These are phyloP conservation scores for Cercospora sp. DNA, from an alignment of 2,329 filamentous ascomycete genomes.

Conservation along the genomic window DNA sequence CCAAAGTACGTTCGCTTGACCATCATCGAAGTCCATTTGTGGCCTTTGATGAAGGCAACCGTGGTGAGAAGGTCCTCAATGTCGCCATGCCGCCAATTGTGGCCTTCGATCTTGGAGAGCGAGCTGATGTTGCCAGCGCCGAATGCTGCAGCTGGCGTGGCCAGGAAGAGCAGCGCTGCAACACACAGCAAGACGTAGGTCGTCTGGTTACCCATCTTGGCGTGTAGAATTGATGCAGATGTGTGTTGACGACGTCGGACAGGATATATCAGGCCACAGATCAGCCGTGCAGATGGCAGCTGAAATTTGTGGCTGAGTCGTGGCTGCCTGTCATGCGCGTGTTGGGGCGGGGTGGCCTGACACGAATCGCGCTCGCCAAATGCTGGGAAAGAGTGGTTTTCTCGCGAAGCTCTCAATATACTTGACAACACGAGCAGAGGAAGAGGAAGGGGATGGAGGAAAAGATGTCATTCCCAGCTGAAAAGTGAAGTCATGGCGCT, in stretches of 20 bases:
- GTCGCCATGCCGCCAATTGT: slow-evolving; percentile 56
- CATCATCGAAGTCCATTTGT: slow-evolving; percentile 64
- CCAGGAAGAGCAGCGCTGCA: slow-evolving; percentile 32
- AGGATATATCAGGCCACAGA: slow-evolving; percentile 10
- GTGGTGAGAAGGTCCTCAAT: slow-evolving; percentile 55
- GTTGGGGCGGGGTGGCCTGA: not conserved
- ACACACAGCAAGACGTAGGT: slow-evolving; percentile 33
- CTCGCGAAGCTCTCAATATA: not conserved
- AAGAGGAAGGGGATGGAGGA: not conserved
- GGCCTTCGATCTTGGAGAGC: slow-evolving; percentile 47
- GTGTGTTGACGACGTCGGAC: not conserved
- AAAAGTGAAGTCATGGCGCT: not conserved
- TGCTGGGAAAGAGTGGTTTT: not conserved
- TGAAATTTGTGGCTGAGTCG: slow-evolving; percentile 13
- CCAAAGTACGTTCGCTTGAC: slow-evolving; percentile 45
- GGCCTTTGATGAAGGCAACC: slow-evolving; percentile 41
- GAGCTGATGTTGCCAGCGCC: slow-evolving; percentile 53
- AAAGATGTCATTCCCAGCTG: not conserved
- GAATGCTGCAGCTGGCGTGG: slow-evolving; percentile 42
- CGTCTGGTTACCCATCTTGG: slow-evolving; percentile 18
- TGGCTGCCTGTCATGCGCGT: slow-evolving; percentile 8
- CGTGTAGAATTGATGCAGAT: not conserved
- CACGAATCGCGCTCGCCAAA: not conserved
- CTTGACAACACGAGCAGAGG: not conserved
- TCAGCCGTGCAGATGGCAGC: slow-evolving; percentile 8